These are phyloP conservation scores for Tolypocladium amazonense DNA, from an alignment of 2,329 filamentous ascomycete genomes.

Conservation along the genomic window DNA sequence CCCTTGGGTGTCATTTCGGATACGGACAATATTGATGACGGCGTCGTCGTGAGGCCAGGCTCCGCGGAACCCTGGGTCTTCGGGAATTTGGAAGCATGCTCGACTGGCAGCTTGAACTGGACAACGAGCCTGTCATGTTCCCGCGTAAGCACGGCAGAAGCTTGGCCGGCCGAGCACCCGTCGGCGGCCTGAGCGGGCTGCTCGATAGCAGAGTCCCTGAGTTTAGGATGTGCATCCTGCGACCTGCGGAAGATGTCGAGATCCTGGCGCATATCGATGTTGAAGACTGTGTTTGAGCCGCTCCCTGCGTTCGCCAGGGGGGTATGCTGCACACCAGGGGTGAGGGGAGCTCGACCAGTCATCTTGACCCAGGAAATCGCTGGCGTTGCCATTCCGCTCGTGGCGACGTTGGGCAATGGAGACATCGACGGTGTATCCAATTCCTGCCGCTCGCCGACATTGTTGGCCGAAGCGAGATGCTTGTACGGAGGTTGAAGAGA, in stretches of 20 bases:
- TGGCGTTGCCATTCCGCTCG: conserved; percentile 1
- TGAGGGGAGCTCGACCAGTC: conserved; percentile 3
- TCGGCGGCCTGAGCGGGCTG: conserved; percentile 16
- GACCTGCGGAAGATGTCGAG: conserved; percentile 21
- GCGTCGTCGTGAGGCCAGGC: conserved; percentile 11
- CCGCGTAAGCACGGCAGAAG: conserved; percentile 18
- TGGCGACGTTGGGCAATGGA: neutral
- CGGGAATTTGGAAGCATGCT: conserved; percentile 19
- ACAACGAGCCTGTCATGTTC: conserved; percentile 21
- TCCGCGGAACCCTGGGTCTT: conserved; percentile 16
- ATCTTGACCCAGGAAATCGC: conserved; percentile 8
- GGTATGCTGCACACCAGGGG: conserved; percentile 1
- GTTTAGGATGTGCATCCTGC: conserved; percentile 5
- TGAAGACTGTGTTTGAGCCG: conserved; percentile 12
- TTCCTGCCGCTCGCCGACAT: neutral
- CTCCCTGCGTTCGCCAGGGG: conserved; percentile 2
- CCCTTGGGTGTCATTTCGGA: conserved; percentile 10
- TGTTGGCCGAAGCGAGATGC: neutral
- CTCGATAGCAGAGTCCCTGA: conserved; percentile 9
- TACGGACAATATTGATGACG: conserved; percentile 12
- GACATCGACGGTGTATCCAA: neutral
- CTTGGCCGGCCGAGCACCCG: conserved; percentile 14
- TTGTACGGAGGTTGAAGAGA: neutral
- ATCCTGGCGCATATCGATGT: conserved; percentile 23
- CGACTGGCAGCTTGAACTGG: conserved; percentile 25